Conservation (phyloP, 768 basidiomycete species). For the Daedaleopsis nitida region DNA sequence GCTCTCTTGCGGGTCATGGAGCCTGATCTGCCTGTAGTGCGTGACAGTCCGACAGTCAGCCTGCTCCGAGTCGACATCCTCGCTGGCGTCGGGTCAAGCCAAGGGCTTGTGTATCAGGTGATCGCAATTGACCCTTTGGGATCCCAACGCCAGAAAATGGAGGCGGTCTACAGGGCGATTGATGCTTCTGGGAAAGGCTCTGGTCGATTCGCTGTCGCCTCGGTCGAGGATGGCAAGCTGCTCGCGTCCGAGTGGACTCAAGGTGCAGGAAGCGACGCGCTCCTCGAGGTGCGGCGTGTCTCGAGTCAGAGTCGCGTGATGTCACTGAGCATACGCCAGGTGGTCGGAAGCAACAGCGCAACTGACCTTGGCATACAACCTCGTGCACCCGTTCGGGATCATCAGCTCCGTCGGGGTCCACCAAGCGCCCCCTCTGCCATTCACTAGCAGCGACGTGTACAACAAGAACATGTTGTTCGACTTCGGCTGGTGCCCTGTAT, state of each 20-base stretch:
- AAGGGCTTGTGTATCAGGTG: constrained; percentile 48
- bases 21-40: constrained; percentile 41
- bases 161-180: constrained; percentile 56
- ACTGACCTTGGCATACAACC: constrained; percentile 62
- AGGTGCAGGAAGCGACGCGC: constrained; percentile 59
- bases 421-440: constrained; percentile 52
- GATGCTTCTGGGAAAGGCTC: constrained; percentile 43
- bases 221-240: constrained; percentile 53
- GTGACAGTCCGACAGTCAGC: constrained; percentile 59
- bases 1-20: constrained; percentile 2
- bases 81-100: constrained; percentile 35
- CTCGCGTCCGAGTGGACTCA: constrained; percentile 54
- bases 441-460: constrained; percentile 59
- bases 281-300: constrained; percentile 58
- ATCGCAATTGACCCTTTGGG: constrained; percentile 66
- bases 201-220: constrained; percentile 52
- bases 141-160: constrained; percentile 58
- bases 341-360: constrained; percentile 72
- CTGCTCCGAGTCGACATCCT: constrained; percentile 69
- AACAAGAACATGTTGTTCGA: constrained; percentile 79
- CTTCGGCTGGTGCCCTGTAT: constrained; percentile 81
- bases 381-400: constrained; percentile 75
- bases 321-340: constrained; percentile 39
- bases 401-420: constrained; percentile 79
- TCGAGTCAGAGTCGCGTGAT: not conserved